phyloP scores from a whole-genome alignment of 306 rosid genomes.

The Rubus parviflorus region DNA sequence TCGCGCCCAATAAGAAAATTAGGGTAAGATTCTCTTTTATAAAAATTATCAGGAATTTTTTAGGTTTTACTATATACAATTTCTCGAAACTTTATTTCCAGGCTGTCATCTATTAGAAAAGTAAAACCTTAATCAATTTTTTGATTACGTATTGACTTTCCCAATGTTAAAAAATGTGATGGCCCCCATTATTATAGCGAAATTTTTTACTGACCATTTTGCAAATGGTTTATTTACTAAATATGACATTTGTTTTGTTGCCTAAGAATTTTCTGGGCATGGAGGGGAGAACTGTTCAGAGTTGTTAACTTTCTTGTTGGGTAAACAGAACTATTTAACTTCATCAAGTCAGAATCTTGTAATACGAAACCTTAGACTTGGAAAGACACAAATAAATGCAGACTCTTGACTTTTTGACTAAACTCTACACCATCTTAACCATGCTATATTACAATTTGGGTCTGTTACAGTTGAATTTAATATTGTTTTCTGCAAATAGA shows the following conservation, averaged over 20 bases:
- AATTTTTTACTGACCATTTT: background rate
- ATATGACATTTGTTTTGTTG: background rate
- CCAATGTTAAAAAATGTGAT: background rate
- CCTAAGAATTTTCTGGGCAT: background rate
- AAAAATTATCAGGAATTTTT: background rate
- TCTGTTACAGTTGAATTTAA: background rate
- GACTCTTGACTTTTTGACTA: background rate
- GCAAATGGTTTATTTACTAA: background rate
- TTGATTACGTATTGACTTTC: background rate
- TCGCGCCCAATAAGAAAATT: conserved; percentile 91
- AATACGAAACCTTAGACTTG: background rate
- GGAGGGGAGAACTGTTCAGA: background rate
- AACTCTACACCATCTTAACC: background rate
- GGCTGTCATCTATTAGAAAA: background rate
- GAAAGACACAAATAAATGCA: background rate
- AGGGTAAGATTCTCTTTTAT: conserved; percentile 59
- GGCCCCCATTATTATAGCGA: background rate
- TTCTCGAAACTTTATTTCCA: background rate
- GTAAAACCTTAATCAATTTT: background rate
- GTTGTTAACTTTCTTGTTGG: background rate
- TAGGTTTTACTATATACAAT: conserved; percentile 3
- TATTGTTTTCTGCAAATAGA: background rate
- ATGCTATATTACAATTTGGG: background rate
- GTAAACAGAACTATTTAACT: background rate
- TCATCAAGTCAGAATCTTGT: conserved; percentile 2